Base-by-base conservation (phyloP, 352 stramenopile genomes). In the Phytophthora crassamura region DNA sequence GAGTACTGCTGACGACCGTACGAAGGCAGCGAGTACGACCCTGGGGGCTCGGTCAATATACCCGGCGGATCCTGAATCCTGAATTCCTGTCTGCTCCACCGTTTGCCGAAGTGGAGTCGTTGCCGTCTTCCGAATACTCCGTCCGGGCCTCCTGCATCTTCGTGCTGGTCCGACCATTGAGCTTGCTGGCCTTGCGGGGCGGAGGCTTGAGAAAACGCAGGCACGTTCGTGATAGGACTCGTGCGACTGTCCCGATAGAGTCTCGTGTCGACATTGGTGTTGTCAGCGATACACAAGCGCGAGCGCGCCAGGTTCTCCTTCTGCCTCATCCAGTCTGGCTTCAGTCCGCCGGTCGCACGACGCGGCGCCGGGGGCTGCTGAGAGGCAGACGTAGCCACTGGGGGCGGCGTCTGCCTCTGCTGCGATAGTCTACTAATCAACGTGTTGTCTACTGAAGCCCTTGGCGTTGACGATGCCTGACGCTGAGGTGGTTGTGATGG, bases 271-370 rank as follows among this genome's bases (percentile, higher is more conserved):
- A 75, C 76, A 18, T 74, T 76, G 9, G 70, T 69, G 49, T 84
- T 78, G 49, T 81, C 82, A 10, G 74, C 67, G 42, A 86, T 79
- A 28, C 70, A 89, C 65, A 93, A 90, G 34, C 85, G 82, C 58
- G 85, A 82, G 36, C 72, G 77, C 16, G 71, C 77, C 7, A 90
- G 63, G 7, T 74, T 77, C 50, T 93, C 85, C 33, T 82, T 84
- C 14, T 84, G 72, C 14, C 74, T 70, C 69, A 93, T 85, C 79
- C 80, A 91, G 55, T 93, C 82, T 6, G 85, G 85, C 48, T 91
- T 91, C 25, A 93, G 56, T 53, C 71, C 83, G 35, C 63, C 63
- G 4, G 40, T 65, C 34, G 60, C 56, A 53, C 54, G 54, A 52
- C 74, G 74, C 40, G 55, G 30, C 43, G 52, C 41, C 56, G 59